Evolutionary conservation across 495 filamentous ascomycete genomes (phyloP).

Genomic region (Aspergillus hancockii): DNA sequence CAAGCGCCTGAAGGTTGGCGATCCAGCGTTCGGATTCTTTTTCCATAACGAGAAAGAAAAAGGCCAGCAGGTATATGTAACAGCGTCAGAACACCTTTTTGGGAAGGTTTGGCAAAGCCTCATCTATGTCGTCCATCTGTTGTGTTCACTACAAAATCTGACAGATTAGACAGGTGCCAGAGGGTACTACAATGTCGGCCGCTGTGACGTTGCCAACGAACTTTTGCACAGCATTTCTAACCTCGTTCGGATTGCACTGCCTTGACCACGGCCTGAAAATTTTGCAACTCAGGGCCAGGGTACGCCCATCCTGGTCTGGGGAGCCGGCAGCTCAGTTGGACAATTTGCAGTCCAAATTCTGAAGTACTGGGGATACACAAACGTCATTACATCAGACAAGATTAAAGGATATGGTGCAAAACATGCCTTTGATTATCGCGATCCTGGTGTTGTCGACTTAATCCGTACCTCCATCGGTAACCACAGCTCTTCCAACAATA

Average conservation of each 20-base stretch:
- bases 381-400: not conserved
- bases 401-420: not conserved
- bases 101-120: not conserved
- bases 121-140: not conserved
- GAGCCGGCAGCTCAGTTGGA: not conserved
- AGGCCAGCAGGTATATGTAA: constrained; percentile 1
- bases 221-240: not conserved
- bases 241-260: not conserved
- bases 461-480: not conserved
- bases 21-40: not conserved
- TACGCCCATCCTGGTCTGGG: not conserved
- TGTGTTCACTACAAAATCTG: not conserved
- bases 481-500: not conserved
- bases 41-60: constrained; percentile 2
- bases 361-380: not conserved
- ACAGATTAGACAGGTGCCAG: not conserved
- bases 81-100: not conserved
- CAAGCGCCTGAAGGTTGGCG: not conserved
- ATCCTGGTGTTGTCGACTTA: not conserved
- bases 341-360: constrained; percentile 3
- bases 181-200: not conserved
- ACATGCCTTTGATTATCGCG: not conserved
- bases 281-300: not conserved
- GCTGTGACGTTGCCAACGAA: not conserved
- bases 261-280: not conserved